Base-by-base conservation (phyloP, 2,329 filamentous ascomycete species). In the Pseudogymnoascus sp. region DNA sequence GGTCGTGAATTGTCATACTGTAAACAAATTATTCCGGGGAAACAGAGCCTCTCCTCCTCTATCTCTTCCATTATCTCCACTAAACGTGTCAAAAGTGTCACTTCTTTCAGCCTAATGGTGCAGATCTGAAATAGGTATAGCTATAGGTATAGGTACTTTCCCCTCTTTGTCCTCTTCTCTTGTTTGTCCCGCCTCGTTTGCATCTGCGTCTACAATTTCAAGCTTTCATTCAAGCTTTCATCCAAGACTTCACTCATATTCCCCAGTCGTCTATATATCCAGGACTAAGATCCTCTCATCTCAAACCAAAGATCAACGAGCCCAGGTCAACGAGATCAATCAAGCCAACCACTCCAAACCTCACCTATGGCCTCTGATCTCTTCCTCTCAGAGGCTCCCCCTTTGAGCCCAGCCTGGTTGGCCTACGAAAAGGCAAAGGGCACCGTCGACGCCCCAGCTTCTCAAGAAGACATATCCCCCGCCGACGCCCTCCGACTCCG, bases 371-470 rank as follows among this genome's bases (percentile, higher is more conserved):
- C 46, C 46, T 56, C 28, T 33, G 26, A 56, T 33, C 46, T 56
- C 16, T 60, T 60, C 14, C 59, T 76, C 6, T 7, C 46, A 19
- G 26, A 33, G 46, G 46, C 46, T 19, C 78, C 79, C 6, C 73
- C 74, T 2, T 66, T 79, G 6, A 71, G 79, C 65, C 72, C 74
- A 16, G 73, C 69, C 46, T 81, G 79, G 78, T 63, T 78, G 7
- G 69, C 70, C 24, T 72, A 75, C 66, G 77, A 80, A 66, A 64
- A 72, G 28, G 67, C 72, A 11, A 65, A 68, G 12, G 69, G 70
- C 53, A 67, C 75, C 24, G 68, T 68, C 4, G 63, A 64, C 4
- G 70, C 71, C n/a, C 71, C 71, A 35, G 69, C 69, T 5, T n/a
- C 26, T 26, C 26, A 61, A 56, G 16, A 64, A 71, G 33, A 66